Conservation (phyloP, 495 filamentous ascomycete genomes). For the Evernia prunastri region DNA sequence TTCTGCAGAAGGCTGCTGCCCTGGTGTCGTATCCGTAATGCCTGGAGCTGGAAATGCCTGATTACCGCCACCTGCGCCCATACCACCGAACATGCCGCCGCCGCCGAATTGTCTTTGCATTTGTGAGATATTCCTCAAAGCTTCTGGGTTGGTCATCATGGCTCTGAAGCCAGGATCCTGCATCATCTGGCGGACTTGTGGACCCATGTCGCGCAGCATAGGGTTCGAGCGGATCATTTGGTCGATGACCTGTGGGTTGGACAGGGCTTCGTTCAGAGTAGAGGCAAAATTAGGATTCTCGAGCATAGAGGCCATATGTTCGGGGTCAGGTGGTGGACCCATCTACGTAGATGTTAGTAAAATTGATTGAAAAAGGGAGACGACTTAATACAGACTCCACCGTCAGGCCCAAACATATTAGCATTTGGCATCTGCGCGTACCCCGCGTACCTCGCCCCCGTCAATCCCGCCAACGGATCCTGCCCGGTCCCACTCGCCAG, state of each 20-base stretch:
- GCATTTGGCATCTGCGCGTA: conserved; percentile 81
- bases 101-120: conserved; percentile 68
- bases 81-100: conserved; percentile 45
- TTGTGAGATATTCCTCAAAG: conserved; percentile 68
- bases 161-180: conserved; percentile 78
- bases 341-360: conserved; percentile 51
- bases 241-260: conserved; percentile 86
- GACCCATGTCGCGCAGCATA: conserved; percentile 74
- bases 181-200: conserved; percentile 74
- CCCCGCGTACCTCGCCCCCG: conserved; percentile 90
- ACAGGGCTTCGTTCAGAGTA: conserved; percentile 85
- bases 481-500: conserved; percentile 88
- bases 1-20: conserved; percentile 25
- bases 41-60: conserved; percentile 80
- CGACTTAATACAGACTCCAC: conserved; percentile 66
- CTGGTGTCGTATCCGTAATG: conserved; percentile 64
- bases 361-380: not conserved
- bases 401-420: conserved; percentile 91
- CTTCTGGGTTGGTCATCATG: conserved; percentile 92
- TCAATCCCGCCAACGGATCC: conserved; percentile 84
- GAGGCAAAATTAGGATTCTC: conserved; percentile 76
- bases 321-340: conserved; percentile 76
- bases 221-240: conserved; percentile 88
- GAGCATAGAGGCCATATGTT: conserved; percentile 76
- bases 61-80: conserved; percentile 31